Evolutionary conservation across 2,329 filamentous ascomycete species (phyloP).

Genomic region (Phialemoniopsis sp.): DNA sequence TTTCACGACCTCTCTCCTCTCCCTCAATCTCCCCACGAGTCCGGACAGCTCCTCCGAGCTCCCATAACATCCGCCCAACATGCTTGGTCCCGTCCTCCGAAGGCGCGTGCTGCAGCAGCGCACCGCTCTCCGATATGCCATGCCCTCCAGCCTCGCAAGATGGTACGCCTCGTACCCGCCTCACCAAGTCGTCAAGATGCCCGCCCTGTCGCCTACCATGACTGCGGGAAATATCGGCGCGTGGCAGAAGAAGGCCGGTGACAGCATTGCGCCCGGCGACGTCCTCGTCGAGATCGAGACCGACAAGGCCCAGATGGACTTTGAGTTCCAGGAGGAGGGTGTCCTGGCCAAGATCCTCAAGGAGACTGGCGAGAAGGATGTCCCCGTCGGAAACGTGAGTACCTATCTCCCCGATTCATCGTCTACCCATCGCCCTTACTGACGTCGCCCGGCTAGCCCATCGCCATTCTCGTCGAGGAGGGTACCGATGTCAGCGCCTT

Average conservation of each 20-base stretch:
- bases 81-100: constrained; percentile 62
- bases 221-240: constrained; percentile 90
- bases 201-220: constrained; percentile 97
- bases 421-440: constrained; percentile 5
- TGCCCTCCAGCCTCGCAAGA: constrained; percentile 53
- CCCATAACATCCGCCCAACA: constrained; percentile 27
- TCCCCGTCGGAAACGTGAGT: constrained; percentile 90
- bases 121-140: constrained; percentile 44
- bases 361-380: constrained; percentile 89
- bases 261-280: constrained; percentile 82
- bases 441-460: constrained; percentile 59
- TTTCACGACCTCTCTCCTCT: constrained; percentile 12
- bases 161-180: constrained; percentile 83
- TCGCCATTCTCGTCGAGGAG: constrained; percentile 92
- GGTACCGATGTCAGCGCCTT: constrained; percentile 84
- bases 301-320: constrained; percentile 99
- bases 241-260: constrained; percentile 97
- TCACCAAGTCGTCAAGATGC: constrained; percentile 96
- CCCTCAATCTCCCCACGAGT: constrained; percentile 13
- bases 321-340: constrained; percentile 98
- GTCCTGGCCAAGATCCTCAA: constrained; percentile 91
- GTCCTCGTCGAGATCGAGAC: constrained; percentile 98
- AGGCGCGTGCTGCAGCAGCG: constrained; percentile 55
- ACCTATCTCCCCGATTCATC: not conserved
- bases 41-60: constrained; percentile 11